Evolutionary conservation across 495 filamentous ascomycete species (phyloP), one percentile per base, ranked within the genome.

Genomic region (Pyrenula massariospora): DNA sequence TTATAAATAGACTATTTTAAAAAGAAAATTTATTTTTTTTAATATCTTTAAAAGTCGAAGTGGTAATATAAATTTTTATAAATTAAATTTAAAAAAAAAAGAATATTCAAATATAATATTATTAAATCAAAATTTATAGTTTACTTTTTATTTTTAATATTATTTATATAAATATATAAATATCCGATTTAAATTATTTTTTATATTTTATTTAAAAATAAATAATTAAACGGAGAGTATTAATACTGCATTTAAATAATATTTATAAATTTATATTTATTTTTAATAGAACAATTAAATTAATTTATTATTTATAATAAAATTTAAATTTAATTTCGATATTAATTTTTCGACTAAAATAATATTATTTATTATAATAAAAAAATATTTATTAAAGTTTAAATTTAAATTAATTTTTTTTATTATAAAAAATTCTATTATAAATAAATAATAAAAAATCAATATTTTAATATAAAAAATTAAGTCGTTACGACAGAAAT

Each of bases 391-490:
- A 5, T 24, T 52, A 21, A 8, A 52, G 8, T 8, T 24, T 20
- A 8, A 42, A 5, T 15, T 42, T 8, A 5, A 42, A 42, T 8
- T 42, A 42, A 8, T 8, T 42, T 8, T 8, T 15, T 8, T 15
- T 42, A 5, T 42, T 5, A 8, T 15, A 8, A 42, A 5, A 8
- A 42, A 42, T 42, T 5, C 31, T 15, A 42, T 42, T 42, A 42
- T 8, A 15, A 8, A 8, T 15, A 42, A 42, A 42, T 8, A 42
- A 15, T 42, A 15, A 42, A 42, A 36, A 19, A 54, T 15, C 22
- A 19, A 57, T 19, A 2, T 31, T 31, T 36, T 54, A 58, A 54
- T 23, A 36, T 24, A 8, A 60, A 57, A 31, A 53, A 24, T 24
- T 15, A 21, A 23, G 20, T 58, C 50, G 52, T 52, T 31, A 31